Evolutionary conservation across 1,139 yeast species (phyloP), one percentile per base, ranked within the genome.

Genomic region (Kodamaea suecica): DNA sequence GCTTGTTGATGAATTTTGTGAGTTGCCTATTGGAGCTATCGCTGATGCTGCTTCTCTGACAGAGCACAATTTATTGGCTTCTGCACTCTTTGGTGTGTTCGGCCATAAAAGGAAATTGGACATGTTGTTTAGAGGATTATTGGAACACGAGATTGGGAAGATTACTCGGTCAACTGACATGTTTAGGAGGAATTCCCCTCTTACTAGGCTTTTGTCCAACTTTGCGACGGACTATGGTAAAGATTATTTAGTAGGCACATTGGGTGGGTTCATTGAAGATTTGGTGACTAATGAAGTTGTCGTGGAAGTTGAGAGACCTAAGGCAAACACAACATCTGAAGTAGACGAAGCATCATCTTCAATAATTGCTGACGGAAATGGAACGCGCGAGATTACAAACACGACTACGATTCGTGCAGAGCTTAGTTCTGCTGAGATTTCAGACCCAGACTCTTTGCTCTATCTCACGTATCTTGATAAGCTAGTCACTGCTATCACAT

Each of bases 151-250:
- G 52, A 80, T 86, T 17, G 55, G 65, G 28, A 65, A 62, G 21
- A 79, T 84, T 0, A 61, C 74, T 1, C 73, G 84, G 40, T 75
- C 86, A 10, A 74, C 84, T 25, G 95, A 85, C 50, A 74, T 86
- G 20, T 69, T 87, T 46, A 69, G 96, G 49, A 73, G 95, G 40
- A 87, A 87, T 54, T 82, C 94, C 35, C 84, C 87, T 17, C 83
- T 92, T 27, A 85, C 95, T 0, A 75, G 90, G 49, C 68, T 86
- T 31, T 65, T 86, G 34, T 82, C 90, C 1, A 69, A 84, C 27
- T 80, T 79, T 49, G 84, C 95, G 0, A 78, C 81, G 45, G 66
- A 72, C 16, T 72, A 78, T 45, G 95, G 95, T 0, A 55, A 59
- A 16, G 73, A 67, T 1, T 86, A 84, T 51, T 61, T 87, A 34